Evolutionary conservation across 75 land plant genomes (phyloP).

Genomic region (Sequoia sempervirens): DNA sequence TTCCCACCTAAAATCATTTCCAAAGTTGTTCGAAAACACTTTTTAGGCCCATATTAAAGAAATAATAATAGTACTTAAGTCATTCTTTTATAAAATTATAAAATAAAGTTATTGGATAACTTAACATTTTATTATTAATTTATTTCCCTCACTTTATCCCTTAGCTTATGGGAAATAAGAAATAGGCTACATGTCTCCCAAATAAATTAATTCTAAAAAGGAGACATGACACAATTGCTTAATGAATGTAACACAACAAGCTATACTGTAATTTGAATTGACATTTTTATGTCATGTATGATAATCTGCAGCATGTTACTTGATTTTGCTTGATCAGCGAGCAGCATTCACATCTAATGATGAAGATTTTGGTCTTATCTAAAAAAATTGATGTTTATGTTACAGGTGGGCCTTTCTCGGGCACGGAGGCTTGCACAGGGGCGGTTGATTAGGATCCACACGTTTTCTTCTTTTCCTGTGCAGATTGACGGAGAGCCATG

Average conservation of each 20-base stretch:
- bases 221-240: neutral
- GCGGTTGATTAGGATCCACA: constrained; percentile 59
- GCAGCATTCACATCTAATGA: neutral
- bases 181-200: too few relatives aligned
- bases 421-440: constrained; percentile 89
- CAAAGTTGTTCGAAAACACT: too few relatives aligned
- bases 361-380: neutral
- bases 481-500: constrained; percentile 96
- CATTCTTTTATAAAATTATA: too few relatives aligned
- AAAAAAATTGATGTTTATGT: neutral
- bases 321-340: neutral
- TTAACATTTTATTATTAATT: too few relatives aligned
- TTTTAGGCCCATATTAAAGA: too few relatives aligned
- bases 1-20: too few relatives aligned
- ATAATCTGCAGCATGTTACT: neutral
- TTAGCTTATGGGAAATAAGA: too few relatives aligned
- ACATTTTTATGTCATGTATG: neutral
- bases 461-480: constrained; percentile 56
- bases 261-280: neutral
- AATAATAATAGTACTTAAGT: too few relatives aligned
- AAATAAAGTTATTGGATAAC: too few relatives aligned
- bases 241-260: neutral
- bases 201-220: too few relatives aligned
- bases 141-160: too few relatives aligned
- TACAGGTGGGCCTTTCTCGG: constrained; percentile 83